Base-by-base conservation (phyloP, 108 stramenopile genomes). In the Conticribra weissflogii region DNA sequence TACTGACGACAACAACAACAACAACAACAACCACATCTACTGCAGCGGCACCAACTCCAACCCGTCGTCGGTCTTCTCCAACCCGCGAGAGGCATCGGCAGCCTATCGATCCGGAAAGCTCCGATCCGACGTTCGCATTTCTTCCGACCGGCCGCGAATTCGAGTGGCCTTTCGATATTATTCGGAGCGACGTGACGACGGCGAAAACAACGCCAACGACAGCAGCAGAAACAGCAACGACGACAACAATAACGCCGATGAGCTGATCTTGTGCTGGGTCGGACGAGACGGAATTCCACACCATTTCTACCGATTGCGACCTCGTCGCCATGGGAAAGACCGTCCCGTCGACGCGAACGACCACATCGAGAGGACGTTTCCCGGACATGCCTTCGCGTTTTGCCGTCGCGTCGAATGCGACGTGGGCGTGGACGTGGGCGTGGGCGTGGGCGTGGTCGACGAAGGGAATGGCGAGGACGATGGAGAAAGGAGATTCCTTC, bases 331-430 rank as follows among this genome's bases (percentile, higher is more conserved):
- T n/a, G n/a, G n/a, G n/a, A n/a, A 47, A 29, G 48, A 57, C 1
- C 34, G 3, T 22, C 41, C 51, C 25, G 69, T 78, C 21, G 58
- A 65, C 49, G 69, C 59, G 32, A 71, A 55, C 29, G 88, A 86
- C 82, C 86, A 82, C 46, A 79, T 91, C 27, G 92, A 93, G 58
- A 68, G 61, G 52, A 83, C 88, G 0, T 71, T 29, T 47, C 68
- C 68, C 8, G 90, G 93, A 17, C 88, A 94, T 72, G 85, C 88
- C 36, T 94, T 94, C 77, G 72, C 84, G 64, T 79, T 74, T 77
- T 66, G 87, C 80, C 36, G 64, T 24, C 33, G 63, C 21, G 44
- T 78, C 25, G 36, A 65, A 15, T 59, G 27, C 33, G 21, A 41
- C n/a, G n/a, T n/a, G n/a, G n/a, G n/a, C n/a, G n/a, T n/a, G n/a